A percentile compares a stretch with the other conserved stretches of the same genome.
These are phyloP conservation scores for Caloboletus firmus DNA, from an alignment of 1,284 basidiomycete species.

Conservation along the genomic window DNA sequence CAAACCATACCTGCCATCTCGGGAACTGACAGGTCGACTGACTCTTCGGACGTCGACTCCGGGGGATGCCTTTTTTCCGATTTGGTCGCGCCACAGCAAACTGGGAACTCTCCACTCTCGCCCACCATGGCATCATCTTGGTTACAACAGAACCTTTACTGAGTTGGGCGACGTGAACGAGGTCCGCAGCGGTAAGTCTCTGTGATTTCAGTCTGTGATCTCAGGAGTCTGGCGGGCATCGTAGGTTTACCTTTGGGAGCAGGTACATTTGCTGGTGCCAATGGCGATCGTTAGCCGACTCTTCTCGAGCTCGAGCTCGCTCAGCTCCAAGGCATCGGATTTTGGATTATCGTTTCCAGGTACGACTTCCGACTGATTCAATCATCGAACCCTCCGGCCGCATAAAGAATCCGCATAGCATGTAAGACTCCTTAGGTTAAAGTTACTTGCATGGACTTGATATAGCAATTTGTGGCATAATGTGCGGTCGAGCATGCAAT, in stretches of 20 bases:
- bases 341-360: slow-evolving; percentile 30
- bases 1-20: no score
- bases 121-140: slow-evolving; percentile 59
- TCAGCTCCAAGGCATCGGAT: slow-evolving; percentile 42
- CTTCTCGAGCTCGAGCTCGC: slow-evolving; percentile 49
- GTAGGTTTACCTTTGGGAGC: slow-evolving; percentile 45
- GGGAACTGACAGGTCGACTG: no score
- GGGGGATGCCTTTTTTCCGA: no score
- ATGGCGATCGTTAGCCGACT: slow-evolving; percentile 47
- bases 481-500: not conserved
- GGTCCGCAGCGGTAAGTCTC: slow-evolving; percentile 43
- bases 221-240: not conserved
- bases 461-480: not conserved
- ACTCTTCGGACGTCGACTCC: no score
- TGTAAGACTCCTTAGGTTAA: not conserved
- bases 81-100: no score
- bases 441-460: not conserved
- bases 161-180: slow-evolving; percentile 23
- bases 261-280: slow-evolving; percentile 47
- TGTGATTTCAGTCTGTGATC: no score
- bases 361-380: no score
- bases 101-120: slow-evolving; percentile 47
- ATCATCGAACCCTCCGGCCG: no score
- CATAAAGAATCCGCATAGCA: not conserved
- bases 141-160: slow-evolving; percentile 41